Base-by-base conservation (phyloP, 257 asterid species). In the Nicotiana otophora region DNA sequence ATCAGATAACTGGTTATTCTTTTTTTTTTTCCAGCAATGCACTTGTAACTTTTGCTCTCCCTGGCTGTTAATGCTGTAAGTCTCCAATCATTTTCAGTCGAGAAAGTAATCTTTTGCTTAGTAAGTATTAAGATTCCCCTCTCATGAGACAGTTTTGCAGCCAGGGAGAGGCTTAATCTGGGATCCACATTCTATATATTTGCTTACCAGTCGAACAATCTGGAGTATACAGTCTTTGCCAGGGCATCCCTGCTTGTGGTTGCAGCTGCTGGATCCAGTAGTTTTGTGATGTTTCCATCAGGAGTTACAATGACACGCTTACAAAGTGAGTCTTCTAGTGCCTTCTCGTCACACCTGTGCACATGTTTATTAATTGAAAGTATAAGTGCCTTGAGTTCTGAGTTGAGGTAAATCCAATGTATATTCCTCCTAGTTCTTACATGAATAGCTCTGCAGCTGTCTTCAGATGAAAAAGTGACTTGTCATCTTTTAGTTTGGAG, bases 241-340 rank as follows among this genome's bases (percentile, higher is more conserved):
- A 96, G 90, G 60, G 94, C 99, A 83, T 96, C 99, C 76, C 99
- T 87, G 88, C 97, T 96, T 55, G 97, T 90, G 82, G 87, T 84
- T n/a, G 99, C 97, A 82, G 98, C 97, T 63, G 93, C 94, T 63
- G 97, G 97, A 89, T 96, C 99, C 17, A 94, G 91, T 80, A 86
- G 92, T 82, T 93, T 96, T 70, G 98, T 92, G 82, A 96, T 96
- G 93, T 91, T 93, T 81, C 97, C 99, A 66, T 96, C 99, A 5
- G 98, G 99, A 34, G 99, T 96, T 77, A 96, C 98, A 62, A 94
- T 96, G 62, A 96, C 95, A 31, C 97, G 97, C 88, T 92, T 86
- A 90, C 97, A 94, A 63, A 96, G 97, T 10, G 97, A 92, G 87
- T 93, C 96, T 85, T 93, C 97, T 67, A 96, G 85, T 64, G 93